Conservation (phyloP, 768 basidiomycete genomes). For the Naganishia friedmannii region DNA sequence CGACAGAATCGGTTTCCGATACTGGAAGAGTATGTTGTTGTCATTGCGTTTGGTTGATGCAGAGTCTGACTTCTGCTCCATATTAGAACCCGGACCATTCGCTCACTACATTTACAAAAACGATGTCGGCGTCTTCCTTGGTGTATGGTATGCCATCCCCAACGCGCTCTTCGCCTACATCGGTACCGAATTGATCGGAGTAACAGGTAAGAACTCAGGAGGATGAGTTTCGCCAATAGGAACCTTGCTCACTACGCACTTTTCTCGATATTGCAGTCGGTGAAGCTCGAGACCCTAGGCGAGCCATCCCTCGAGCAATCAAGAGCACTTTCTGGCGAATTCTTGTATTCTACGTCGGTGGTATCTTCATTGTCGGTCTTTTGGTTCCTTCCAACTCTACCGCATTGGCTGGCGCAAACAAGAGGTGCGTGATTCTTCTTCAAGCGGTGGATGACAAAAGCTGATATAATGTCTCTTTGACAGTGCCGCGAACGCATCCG, state of each 20-base stretch:
- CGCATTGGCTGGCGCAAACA: constrained; percentile 27
- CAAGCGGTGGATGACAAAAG: constrained; percentile 52
- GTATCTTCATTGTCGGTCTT: constrained; percentile 60
- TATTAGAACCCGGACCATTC: constrained; percentile 44
- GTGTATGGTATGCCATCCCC: constrained; percentile 20
- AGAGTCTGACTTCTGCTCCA: not conserved
- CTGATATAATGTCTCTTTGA: not conserved
- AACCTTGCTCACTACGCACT: not conserved
- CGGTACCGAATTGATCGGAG: constrained; percentile 38
- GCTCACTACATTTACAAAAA: constrained; percentile 37
- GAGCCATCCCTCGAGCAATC: constrained; percentile 43
- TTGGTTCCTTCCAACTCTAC: constrained; percentile 63
- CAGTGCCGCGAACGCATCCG: constrained; percentile 59
- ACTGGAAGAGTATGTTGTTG: constrained; percentile 29
- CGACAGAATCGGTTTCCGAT: constrained; percentile 37
- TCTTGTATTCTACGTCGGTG: constrained; percentile 68
- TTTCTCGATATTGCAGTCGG: constrained; percentile 23
- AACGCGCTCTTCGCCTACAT: constrained; percentile 38
- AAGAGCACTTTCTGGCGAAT: constrained; percentile 62
- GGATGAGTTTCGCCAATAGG: no score
- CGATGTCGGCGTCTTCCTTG: constrained; percentile 31
- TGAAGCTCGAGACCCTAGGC: constrained; percentile 28
- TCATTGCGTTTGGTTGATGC: not conserved
- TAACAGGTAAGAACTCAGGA: constrained; percentile 17
- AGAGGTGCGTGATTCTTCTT: not conserved